phyloP scores from a whole-genome alignment of 768 basidiomycete species.

The Termitomyces sp. region DNA sequence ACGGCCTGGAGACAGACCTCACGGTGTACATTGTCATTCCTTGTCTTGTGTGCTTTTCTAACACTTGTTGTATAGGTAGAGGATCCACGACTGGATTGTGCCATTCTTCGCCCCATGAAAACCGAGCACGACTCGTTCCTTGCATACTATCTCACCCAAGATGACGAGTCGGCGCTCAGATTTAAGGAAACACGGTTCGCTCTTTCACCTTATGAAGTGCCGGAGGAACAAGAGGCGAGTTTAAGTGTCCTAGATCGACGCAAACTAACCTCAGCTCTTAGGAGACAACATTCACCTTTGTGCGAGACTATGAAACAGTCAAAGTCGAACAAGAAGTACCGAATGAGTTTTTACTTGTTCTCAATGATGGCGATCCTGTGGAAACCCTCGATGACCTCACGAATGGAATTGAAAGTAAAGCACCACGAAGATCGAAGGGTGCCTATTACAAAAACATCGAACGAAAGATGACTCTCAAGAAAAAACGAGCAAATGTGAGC shows the following conservation, averaged over 20 bases:
- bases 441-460: conserved; percentile 89
- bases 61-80: conserved; percentile 43
- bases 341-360: conserved; percentile 77
- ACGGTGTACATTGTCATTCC: conserved; percentile 49
- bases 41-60: background rate
- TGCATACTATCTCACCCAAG: conserved; percentile 77
- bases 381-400: conserved; percentile 32
- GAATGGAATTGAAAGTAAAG: conserved; percentile 25
- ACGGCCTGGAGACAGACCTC: conserved; percentile 72
- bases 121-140: conserved; percentile 87
- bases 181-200: conserved; percentile 58
- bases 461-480: conserved; percentile 84
- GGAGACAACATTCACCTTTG: conserved; percentile 71
- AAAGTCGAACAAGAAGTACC: conserved; percentile 85
- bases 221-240: conserved; percentile 55
- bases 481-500: conserved; percentile 76
- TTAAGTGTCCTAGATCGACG: background rate
- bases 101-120: conserved; percentile 83
- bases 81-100: conserved; percentile 81
- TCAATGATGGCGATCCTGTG: conserved; percentile 54
- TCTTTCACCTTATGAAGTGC: conserved; percentile 39
- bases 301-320: conserved; percentile 84
- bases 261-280: conserved; percentile 19
- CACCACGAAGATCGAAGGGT: conserved; percentile 45
- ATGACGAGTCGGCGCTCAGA: conserved; percentile 63